These are phyloP conservation scores for Moricandia moricandioides DNA, from an alignment of 345 rosid species.

Conservation along the genomic window DNA sequence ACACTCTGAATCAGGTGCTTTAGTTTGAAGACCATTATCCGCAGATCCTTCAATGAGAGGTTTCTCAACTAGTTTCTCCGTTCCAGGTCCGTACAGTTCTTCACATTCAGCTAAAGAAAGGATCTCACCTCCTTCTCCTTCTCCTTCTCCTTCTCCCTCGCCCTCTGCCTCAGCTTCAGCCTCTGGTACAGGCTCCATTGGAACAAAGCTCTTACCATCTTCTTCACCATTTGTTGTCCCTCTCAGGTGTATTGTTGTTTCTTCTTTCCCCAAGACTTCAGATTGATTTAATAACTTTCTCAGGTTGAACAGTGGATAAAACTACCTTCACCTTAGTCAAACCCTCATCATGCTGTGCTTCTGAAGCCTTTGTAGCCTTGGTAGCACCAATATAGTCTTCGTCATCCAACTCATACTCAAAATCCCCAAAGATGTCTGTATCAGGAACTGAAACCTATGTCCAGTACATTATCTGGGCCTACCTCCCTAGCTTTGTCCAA, in stretches of 20 bases:
- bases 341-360: slow-evolving; percentile 48
- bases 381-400: slow-evolving; percentile 72
- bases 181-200: slow-evolving; percentile 39
- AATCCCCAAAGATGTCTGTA: slow-evolving; percentile 78
- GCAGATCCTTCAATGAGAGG: slow-evolving; percentile 42
- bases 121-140: slow-evolving; percentile 35
- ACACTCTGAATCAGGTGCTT: slow-evolving; percentile 38
- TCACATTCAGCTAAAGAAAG: slow-evolving; percentile 78
- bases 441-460: slow-evolving; percentile 59
- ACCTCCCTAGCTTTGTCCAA: slow-evolving; percentile 42
- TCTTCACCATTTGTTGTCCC: slow-evolving; percentile 37
- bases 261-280: slow-evolving; percentile 37
- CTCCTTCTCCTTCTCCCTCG: slow-evolving; percentile 29
- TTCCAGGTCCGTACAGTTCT: slow-evolving; percentile 85
- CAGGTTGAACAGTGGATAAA: slow-evolving; percentile 55
- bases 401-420: slow-evolving; percentile 80
- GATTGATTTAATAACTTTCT: slow-evolving; percentile 37
- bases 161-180: slow-evolving; percentile 15
- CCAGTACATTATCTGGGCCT: slow-evolving; percentile 59
- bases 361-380: slow-evolving; percentile 41
- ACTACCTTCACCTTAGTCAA: slow-evolving; percentile 68
- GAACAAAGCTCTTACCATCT: slow-evolving; percentile 31
- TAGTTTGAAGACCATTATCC: slow-evolving; percentile 35
- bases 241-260: slow-evolving; percentile 22
- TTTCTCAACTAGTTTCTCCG: slow-evolving; percentile 58